Base-by-base conservation (phyloP, 305 asterid species). In the Lippia alba region DNA sequence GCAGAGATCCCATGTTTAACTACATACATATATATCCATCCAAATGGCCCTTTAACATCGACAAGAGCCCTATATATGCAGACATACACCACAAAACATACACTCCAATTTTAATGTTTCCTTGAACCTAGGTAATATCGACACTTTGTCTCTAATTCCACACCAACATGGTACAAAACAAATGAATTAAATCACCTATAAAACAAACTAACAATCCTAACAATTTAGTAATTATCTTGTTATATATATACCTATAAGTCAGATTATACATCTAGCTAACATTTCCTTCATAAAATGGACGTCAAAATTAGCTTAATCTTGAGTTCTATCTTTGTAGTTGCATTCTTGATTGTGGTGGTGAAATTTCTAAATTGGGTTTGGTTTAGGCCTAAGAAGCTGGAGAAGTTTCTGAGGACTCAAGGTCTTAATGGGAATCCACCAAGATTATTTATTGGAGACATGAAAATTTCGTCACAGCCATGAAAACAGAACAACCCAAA, bases 371-470 rank as follows among this genome's bases (percentile, higher is more conserved):
- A 81, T 8, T 79, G 78, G 81, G 74, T 51, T 8, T 82, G 86
- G 86, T 30, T 82, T 12, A 65, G 63, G 30, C 86, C 86, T 0
- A 73, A 67, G 67, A 78, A 67, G 56, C 69, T 70, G 12, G 86
- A 82, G 72, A 73, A 66, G 30, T 45, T 62, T 32, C 81, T 82
- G 9, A 66, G 74, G 45, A 30, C 53, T 16, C 81, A 78, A 65
- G 86, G 86, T 4, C 30, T 82, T 8, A 46, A 62, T 19, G 81
- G 86, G 41, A 78, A 78, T 19, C 63, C 79, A 1, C 76, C 76
- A 73, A 69, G 58, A 60, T 17, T 73, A 20, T 17, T 78, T 17
- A 3, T 57, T 11, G 83, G 83, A 19, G 83, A 82, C 78, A 16
- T 65, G 12, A 73, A 48, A 56, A 82, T 17, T 12, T 56, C 6